A percentile compares a stretch with the other conserved stretches of the same genome.
phyloP scores from a whole-genome alignment of 257 asterid genomes.

The Scutellaria minor region DNA sequence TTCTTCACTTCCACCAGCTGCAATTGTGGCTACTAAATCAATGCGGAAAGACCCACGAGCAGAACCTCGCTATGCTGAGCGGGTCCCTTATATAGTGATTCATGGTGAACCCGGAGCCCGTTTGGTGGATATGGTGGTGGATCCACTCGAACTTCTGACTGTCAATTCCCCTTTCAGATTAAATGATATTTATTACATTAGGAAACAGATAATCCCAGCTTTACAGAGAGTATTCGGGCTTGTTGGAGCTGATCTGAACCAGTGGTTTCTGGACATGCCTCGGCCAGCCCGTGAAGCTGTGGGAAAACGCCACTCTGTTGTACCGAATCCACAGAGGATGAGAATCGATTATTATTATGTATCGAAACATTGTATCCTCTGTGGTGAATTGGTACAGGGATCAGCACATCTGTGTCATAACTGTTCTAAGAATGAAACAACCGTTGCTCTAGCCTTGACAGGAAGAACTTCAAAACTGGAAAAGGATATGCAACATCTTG shows the following conservation, averaged over 20 bases:
- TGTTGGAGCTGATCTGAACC: slow-evolving; percentile 83
- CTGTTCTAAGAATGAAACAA: slow-evolving; percentile 69
- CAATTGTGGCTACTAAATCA: slow-evolving; percentile 89
- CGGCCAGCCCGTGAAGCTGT: slow-evolving; percentile 71
- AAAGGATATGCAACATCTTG: slow-evolving; percentile 79
- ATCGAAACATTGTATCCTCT: slow-evolving; percentile 77
- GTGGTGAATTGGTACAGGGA: slow-evolving; percentile 80
- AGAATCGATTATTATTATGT: slow-evolving; percentile 83
- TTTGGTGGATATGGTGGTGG: slow-evolving; percentile 87
- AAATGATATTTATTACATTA: slow-evolving; percentile 82
- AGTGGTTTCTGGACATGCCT: slow-evolving; percentile 88
- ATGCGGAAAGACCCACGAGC: slow-evolving; percentile 89
- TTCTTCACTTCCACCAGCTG: slow-evolving; percentile 90
- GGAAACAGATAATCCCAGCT: slow-evolving; percentile 92
- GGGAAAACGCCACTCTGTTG: slow-evolving; percentile 54
- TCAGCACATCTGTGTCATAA: slow-evolving; percentile 60
- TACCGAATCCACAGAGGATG: slow-evolving; percentile 57
- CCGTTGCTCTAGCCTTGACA: slow-evolving; percentile 64
- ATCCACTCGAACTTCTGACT: slow-evolving; percentile 74
- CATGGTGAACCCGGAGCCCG: slow-evolving; percentile 98
- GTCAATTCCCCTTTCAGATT: slow-evolving; percentile 81
- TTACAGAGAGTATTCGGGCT: slow-evolving; percentile 91
- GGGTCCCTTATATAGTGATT: slow-evolving; percentile 89
- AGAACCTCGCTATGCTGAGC: slow-evolving; percentile 94
- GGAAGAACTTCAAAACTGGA: slow-evolving; percentile 85